Evolutionary conservation across 352 stramenopile species (phyloP), one percentile per base, ranked within the genome.

Genomic region (Blastocystis hominis): DNA sequence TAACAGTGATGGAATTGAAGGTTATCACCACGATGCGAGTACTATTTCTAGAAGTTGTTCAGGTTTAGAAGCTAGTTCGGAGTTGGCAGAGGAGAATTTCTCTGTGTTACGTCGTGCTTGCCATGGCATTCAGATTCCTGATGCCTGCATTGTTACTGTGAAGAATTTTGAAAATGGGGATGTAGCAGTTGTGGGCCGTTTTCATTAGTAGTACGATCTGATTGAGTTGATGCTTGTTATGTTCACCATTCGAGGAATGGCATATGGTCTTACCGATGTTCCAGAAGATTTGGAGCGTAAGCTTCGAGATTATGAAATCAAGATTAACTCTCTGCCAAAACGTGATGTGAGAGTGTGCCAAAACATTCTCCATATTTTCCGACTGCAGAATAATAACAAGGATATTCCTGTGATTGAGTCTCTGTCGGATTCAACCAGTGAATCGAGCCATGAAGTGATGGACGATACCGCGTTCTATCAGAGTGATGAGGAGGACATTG

Each of bases 171-270:
- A 50, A 34, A n/a, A 64, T 4, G 38, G 53, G 17, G 68, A 84
- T 40, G 72, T 84, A 46, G 13, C 0, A 10, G 6, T 62, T 4
- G 4, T 24, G 24, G 34, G 3, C 46, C 13, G 17, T n/a, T 3
- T 36, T 64, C 9, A 84, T 55, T 3, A 34, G 36, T 69, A 84
- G 72, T 84, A 66, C 38, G 53, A 59, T 13, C 59, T 68, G 55
- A 84, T 84, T 46, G 72, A 84, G 44, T 40, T 84, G 46, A 84
- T 64, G 30, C 44, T 84, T 13, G 72, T 84, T 3, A 63, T 84
- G 13, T 64, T 84, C 38, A 46, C 62, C 53, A 47, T 84, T 63
- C 72, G 72, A 53, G 44, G 72, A 34, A 68, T 84, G 50, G 55
- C 53, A 7, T 84, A 50, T 24, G 42, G 10, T 44, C 46, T 61